Evolutionary conservation across 208 protist genomes (phyloP).

Genomic region (Trypanosoma brucei): DNA sequence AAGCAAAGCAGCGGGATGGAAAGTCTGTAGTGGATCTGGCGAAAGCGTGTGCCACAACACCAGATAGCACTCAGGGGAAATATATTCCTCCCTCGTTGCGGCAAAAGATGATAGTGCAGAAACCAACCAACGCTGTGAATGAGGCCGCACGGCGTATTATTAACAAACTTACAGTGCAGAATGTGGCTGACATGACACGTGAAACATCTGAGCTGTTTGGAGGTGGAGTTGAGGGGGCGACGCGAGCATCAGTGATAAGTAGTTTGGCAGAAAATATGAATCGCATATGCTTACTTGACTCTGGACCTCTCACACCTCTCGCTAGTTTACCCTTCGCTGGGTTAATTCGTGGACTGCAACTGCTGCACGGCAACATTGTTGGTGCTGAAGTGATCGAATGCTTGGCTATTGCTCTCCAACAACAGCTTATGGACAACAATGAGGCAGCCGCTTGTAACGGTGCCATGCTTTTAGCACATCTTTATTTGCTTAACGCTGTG

Average conservation of each 20-base stretch:
- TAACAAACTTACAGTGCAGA: conserved; percentile 76
- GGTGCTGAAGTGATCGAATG: conserved; percentile 66
- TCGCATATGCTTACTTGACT: conserved; percentile 48
- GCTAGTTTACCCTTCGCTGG: conserved; percentile 69
- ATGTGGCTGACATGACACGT: conserved; percentile 64
- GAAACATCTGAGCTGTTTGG: conserved; percentile 46
- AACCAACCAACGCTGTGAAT: conserved; percentile 21
- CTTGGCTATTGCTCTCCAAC: conserved; percentile 38
- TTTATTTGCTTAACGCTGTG: conserved; percentile 69
- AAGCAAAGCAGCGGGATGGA: neutral
- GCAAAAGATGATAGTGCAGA: neutral
- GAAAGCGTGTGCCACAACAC: too few species aligned
- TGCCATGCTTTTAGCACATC: conserved; percentile 63
- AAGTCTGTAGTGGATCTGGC: neutral
- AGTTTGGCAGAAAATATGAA: conserved; percentile 51
- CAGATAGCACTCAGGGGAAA: neutral
- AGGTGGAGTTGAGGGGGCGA: conserved; percentile 27
- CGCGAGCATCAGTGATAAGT: conserved; percentile 50
- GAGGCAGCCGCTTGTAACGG: conserved; percentile 52
- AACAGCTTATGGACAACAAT: conserved; percentile 36
- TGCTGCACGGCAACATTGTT: conserved; percentile 63
- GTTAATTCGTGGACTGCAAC: conserved; percentile 67
- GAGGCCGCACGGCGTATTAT: conserved; percentile 44
- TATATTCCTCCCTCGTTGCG: conserved; percentile 19
- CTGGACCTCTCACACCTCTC: conserved; percentile 46